Base-by-base conservation (phyloP, 169 alveolate genomes). In the Perkinsus marinus region DNA sequence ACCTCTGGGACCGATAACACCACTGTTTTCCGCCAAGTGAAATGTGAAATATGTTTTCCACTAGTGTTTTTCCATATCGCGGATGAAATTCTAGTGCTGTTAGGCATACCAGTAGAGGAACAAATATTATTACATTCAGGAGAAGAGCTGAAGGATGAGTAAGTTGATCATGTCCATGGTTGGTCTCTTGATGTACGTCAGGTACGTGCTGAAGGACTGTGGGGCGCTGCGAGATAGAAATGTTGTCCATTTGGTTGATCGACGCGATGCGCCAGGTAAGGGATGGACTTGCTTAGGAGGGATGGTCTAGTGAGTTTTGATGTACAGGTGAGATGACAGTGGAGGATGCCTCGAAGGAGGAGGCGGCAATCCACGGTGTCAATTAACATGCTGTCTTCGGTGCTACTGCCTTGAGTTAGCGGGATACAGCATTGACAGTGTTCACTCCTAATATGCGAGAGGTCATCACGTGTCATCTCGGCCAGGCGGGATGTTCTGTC, bases 401-500 rank as follows among this genome's bases (percentile, higher is more conserved):
- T 41, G 3, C 19, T 10, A 41, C 46, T 41, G 3, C 46, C 46
- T 41, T 41, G 46, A 10, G 46, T 6, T 41, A 3, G 10, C 10
- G 19, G 46, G 10, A 10, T 41, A 10, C 10, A 3, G 46, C 19
- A 41, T n/a, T 41, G 46, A 41, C 46, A 10, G 46, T 41, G 46
- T 41, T 10, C 10, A 6, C 3, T 10, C 3, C 46, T 38, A 6
- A 3, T 22, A 95, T 94, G 96, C 92, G 95, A 92, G 98, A 96
- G 93, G 95, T 95, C 39, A 94, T 96, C 90, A 95, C 96, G 57
- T 93, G 95, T 90, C 97, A 95, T 93, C 93, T 95, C 39, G 97
- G 98, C 43, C 96, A 96, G 94, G 96, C 95, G 0, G 98, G 98
- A 90, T 95, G 96, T 92, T 95, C 95, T 93, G 96, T 95, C 46